Evolutionary conservation across 441 rosid genomes (phyloP).

Genomic region (Gossypium schwendimanii): DNA sequence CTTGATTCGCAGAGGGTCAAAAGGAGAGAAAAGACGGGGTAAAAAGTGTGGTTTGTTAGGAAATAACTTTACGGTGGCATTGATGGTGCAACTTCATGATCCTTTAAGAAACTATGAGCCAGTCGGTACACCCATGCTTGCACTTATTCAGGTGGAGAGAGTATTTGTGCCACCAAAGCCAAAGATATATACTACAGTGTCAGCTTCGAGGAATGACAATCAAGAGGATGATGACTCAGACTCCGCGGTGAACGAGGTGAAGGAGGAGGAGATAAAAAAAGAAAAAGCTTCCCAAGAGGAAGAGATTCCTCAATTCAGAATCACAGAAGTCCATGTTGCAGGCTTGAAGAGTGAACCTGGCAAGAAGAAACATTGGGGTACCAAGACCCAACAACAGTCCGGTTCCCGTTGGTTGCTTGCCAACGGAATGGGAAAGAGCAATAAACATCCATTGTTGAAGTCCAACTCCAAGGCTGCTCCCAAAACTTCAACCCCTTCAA

Average conservation of each 20-base stretch:
- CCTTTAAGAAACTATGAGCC: constrained; percentile 77
- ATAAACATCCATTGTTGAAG: constrained; percentile 47
- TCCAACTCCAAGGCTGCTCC: constrained; percentile 47
- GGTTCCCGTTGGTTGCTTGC: constrained; percentile 93
- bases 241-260: constrained; percentile 14
- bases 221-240: constrained; percentile 44
- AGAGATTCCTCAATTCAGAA: constrained; percentile 57
- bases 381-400: constrained; percentile 60
- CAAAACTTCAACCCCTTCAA: constrained; percentile 29
- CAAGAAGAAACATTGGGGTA: constrained; percentile 73
- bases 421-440: constrained; percentile 90
- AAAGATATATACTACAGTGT: constrained; percentile 55
- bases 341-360: constrained; percentile 65
- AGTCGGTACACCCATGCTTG: constrained; percentile 93
- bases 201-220: constrained; percentile 39
- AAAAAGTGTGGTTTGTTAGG: constrained; percentile 77
- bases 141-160: constrained; percentile 91
- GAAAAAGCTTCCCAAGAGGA: constrained; percentile 44
- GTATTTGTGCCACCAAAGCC: constrained; percentile 85
- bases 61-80: constrained; percentile 79
- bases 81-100: constrained; percentile 86
- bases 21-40: constrained; percentile 58
- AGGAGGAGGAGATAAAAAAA: constrained; percentile 28
- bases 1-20: constrained; percentile 56
- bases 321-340: constrained; percentile 78